phyloP scores from a whole-genome alignment of 805 yeast species.

The Candida morakotiae region DNA sequence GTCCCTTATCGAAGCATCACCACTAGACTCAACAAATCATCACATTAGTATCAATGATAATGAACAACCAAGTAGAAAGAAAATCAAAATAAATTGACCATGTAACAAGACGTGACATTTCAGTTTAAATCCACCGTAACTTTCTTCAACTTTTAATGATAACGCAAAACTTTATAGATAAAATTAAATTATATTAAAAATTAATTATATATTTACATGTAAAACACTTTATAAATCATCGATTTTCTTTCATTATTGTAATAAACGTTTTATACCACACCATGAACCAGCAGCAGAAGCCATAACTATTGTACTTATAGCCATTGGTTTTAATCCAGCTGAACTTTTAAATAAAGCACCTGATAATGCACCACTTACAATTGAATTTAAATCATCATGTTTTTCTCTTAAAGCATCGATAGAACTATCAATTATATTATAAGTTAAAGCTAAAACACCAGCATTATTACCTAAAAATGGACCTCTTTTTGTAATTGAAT shows the following conservation, averaged over 20 bases:
- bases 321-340: conserved; percentile 84
- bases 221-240: too few relatives aligned
- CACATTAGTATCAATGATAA: not conserved
- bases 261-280: conserved; percentile 70
- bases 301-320: conserved; percentile 75
- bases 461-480: conserved; percentile 94
- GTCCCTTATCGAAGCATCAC: too few relatives aligned
- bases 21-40: not conserved
- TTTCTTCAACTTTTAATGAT: too few relatives aligned
- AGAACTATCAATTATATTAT: conserved; percentile 77
- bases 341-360: conserved; percentile 90
- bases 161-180: too few relatives aligned
- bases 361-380: conserved; percentile 84
- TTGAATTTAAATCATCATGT: conserved; percentile 81
- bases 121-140: too few relatives aligned
- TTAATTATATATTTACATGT: conserved; percentile 1
- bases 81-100: not conserved
- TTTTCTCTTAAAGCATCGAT: conserved; percentile 80
- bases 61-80: not conserved
- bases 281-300: conserved; percentile 90
- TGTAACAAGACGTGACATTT: too few relatives aligned
- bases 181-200: too few relatives aligned
- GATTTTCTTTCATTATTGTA: conserved; percentile 11
- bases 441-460: conserved; percentile 87
- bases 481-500: conserved; percentile 91